These are phyloP conservation scores for Scheffersomyces lignosus DNA, from an alignment of 805 yeast species.

Conservation along the genomic window DNA sequence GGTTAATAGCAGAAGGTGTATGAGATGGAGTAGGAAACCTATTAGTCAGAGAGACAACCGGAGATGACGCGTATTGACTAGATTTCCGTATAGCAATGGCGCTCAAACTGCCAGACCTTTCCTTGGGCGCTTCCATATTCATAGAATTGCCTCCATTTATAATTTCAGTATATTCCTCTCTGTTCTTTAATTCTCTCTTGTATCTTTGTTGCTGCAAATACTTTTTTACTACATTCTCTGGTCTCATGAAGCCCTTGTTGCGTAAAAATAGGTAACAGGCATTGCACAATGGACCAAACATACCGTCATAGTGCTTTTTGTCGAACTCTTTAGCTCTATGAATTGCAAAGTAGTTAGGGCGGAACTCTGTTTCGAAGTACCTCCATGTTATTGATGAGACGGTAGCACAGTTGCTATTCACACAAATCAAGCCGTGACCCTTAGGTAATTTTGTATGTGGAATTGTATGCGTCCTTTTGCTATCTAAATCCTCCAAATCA, in stretches of 20 bases:
- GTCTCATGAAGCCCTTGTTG: slow-evolving; percentile 74
- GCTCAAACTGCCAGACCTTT: slow-evolving; percentile 10
- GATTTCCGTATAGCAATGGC: slow-evolving; percentile 15
- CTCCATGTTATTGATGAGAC: slow-evolving; percentile 42
- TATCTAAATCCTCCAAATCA: slow-evolving; percentile 44
- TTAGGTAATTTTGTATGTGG: slow-evolving; percentile 37
- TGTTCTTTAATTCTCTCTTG: slow-evolving; percentile 34
- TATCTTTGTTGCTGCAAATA: slow-evolving; percentile 45
- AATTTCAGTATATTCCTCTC: slow-evolving; percentile 19
- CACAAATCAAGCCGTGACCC: slow-evolving; percentile 41
- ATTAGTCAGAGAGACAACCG: slow-evolving; percentile 18
- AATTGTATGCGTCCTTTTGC: slow-evolving; percentile 43
- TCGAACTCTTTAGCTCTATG: slow-evolving; percentile 39
- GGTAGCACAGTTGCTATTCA: slow-evolving; percentile 42
- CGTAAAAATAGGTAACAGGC: slow-evolving; percentile 46
- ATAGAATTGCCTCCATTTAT: slow-evolving; percentile 8
- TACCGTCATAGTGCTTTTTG: slow-evolving; percentile 43
- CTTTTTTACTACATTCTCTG: slow-evolving; percentile 45
- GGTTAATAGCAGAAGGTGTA: slow-evolving; percentile 38
- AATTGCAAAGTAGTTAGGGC: slow-evolving; percentile 36
- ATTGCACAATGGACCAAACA: slow-evolving; percentile 49
- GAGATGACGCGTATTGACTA: slow-evolving; percentile 28
- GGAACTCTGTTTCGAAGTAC: slow-evolving; percentile 42
- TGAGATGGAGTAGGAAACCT: slow-evolving; percentile 42
- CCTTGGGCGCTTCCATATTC: slow-evolving; percentile 7